Evolutionary conservation across 345 rosid genomes (phyloP).

Genomic region (Jatropha curcas): DNA sequence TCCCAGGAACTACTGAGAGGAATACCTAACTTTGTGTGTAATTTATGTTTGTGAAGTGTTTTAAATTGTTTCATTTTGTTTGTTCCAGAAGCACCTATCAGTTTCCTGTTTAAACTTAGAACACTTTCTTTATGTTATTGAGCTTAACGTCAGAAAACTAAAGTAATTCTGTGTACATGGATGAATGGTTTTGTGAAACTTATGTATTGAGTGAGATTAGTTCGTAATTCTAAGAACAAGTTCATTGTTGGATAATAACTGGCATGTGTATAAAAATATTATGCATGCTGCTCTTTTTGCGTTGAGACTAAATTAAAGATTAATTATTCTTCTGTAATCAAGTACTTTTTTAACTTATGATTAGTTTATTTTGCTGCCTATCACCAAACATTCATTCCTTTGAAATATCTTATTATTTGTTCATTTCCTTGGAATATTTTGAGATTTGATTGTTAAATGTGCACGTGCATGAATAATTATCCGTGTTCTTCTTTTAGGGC

Average conservation of each 20-base stretch:
- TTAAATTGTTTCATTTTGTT: not conserved
- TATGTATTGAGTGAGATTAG: not conserved
- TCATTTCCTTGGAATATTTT: not conserved
- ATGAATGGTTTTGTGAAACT: not conserved
- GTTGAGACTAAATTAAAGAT: not conserved
- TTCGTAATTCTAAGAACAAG: not conserved
- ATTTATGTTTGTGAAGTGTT: not conserved
- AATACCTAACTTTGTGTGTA: not conserved
- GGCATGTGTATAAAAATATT: not conserved
- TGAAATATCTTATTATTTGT: not conserved
- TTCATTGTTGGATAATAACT: not conserved
- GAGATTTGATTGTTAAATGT: not conserved
- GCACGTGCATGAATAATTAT: not conserved
- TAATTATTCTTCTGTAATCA: not conserved
- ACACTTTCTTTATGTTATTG: not conserved
- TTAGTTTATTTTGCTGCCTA: not conserved
- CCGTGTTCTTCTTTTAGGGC: slow-evolving; percentile 36
- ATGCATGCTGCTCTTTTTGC: not conserved
- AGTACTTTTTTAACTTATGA: too few species aligned
- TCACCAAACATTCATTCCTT: not conserved
- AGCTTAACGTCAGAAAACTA: not conserved
- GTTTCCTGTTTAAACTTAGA: not conserved
- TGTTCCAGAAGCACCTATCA: not conserved
- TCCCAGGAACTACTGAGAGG: too few species aligned
- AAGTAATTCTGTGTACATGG: not conserved